Percentiles rank a stretch among this genome's conserved stretches.
These are phyloP conservation scores for Psilocybe cyanescens DNA, from an alignment of 768 basidiomycete species.

Conservation along the genomic window DNA sequence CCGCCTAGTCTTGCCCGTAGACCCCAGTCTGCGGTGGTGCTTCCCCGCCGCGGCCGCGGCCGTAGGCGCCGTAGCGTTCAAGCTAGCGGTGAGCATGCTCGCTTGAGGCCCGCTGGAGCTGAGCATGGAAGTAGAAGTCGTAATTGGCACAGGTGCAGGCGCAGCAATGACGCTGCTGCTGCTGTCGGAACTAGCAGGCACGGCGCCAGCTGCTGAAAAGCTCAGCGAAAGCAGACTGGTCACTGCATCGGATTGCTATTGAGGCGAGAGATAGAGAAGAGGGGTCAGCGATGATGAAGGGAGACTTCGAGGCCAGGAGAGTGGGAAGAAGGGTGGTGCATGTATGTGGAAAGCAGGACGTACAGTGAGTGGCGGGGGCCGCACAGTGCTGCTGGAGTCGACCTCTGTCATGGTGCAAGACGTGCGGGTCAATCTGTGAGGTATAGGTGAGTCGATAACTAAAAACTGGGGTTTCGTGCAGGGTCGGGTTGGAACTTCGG, in stretches of 20 bases:
- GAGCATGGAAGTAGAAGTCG: conserved; percentile 1
- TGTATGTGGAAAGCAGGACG: conserved; percentile 3
- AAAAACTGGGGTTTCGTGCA: neutral
- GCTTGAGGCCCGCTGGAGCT: conserved; percentile 3
- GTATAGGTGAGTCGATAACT: neutral
- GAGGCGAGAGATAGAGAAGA: neutral
- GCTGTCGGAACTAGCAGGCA: conserved; percentile 32
- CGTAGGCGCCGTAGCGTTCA: conserved; percentile 27
- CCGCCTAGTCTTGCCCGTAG: conserved; percentile 69
- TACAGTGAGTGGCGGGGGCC: conserved; percentile 22
- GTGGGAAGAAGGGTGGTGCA: conserved; percentile 1
- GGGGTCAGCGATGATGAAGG: conserved; percentile 2
- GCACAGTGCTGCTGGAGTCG: conserved; percentile 10
- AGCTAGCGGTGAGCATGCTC: conserved; percentile 13
- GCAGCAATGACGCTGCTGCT: neutral
- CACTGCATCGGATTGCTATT: conserved; percentile 46
- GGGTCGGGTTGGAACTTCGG: conserved; percentile 3
- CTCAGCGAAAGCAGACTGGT: conserved; percentile 73
- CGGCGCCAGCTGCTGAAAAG: conserved; percentile 57
- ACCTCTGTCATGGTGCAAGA: conserved; percentile 18
- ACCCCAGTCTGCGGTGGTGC: conserved; percentile 73
- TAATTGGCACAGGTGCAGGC: conserved; percentile 6
- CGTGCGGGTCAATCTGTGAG: neutral
- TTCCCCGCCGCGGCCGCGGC: conserved; percentile 35
- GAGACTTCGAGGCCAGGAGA: neutral